These are phyloP conservation scores for Dothistroma septosporum DNA, from an alignment of 2,329 filamentous ascomycete species.

Conservation along the genomic window DNA sequence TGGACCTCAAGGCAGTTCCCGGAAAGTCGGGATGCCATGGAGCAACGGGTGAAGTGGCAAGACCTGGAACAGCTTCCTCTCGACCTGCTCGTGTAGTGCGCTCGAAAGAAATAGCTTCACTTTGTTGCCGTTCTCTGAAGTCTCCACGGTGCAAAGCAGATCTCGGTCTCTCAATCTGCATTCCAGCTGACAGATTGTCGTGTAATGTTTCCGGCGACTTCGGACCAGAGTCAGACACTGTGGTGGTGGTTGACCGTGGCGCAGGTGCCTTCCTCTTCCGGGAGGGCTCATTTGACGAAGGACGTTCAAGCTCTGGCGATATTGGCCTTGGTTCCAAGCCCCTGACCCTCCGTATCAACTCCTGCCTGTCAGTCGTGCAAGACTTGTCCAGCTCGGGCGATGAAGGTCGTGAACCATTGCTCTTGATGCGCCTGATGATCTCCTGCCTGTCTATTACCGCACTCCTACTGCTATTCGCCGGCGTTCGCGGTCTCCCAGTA, in stretches of 20 bases:
- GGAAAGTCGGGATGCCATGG: constrained; percentile 54
- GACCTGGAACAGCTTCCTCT: constrained; percentile 24
- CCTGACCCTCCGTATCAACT: constrained; percentile 81
- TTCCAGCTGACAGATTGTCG: constrained; percentile 32
- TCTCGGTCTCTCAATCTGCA: constrained; percentile 72
- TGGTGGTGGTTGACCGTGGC: constrained; percentile 8
- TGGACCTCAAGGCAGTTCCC: constrained; percentile 30
- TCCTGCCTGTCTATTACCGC: constrained; percentile 60
- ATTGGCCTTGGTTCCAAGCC: constrained; percentile 36
- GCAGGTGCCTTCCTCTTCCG: constrained; percentile 51
- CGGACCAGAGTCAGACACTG: constrained; percentile 12
- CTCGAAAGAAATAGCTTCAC: constrained; percentile 10
- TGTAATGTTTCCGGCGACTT: constrained; percentile 21
- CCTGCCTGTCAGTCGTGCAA: constrained; percentile 46
- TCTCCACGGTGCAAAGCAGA: constrained; percentile 66
- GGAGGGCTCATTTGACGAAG: constrained; percentile 20
- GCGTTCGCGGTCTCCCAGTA: constrained; percentile 32
- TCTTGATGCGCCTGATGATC: constrained; percentile 80
- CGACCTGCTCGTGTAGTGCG: constrained; percentile 14
- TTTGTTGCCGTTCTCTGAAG: constrained; percentile 49
- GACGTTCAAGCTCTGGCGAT: constrained; percentile 26
- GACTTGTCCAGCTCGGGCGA: constrained; percentile 26
- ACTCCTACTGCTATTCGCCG: constrained; percentile 27
- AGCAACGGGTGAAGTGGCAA: constrained; percentile 52
- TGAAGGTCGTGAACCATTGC: constrained; percentile 27